Evolutionary conservation across 75 land plant genomes (phyloP), one percentile per base, ranked within the genome.

Genomic region (Pseudotsuga menziesii): DNA sequence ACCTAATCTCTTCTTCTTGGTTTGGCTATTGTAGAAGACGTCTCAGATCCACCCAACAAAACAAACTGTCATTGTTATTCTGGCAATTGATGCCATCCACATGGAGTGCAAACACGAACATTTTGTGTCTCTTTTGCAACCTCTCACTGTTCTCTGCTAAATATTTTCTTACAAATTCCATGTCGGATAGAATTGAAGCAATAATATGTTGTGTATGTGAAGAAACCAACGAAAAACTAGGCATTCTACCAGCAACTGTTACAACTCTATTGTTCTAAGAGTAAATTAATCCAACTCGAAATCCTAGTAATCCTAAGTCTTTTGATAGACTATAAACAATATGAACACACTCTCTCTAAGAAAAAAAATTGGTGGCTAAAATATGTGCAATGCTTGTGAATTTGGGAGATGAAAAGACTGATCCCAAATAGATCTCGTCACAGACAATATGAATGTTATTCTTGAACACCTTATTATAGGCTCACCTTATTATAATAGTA

Each of bases 291-390:
- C 97, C 97, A 0, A 94, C 92, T 64, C 94, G 72, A 54, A 94
- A 91, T 0, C 97, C 94, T 0, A 92, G 92, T 4, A 94, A 86
- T 59, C 97, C 93, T 23, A 94, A 77, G 70, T 91, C 97, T 61
- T 94, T 94, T 16, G 97, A 89, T 12, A 94, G 86, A 66, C 97
- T 92, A 52, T 91, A 94, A 48, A 94, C 86, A 29, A 29, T 39
- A 91, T 84, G 80, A 29, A 29, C 32, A 29, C 32, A 1, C 32
- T 94, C 92, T 1, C 32, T 29, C 32, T 29, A 1, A 29, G 32
- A 29, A 29, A 29, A 0, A 1, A 0, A 0, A 0, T 29, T 1
- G 32, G 32, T 29, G 32, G 32, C 32, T 1, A 29, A 29, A 13
- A 59, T 22, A 62, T 59, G 25, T 22, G 4, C 61, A 59, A 59